Evolutionary conservation across 1,284 basidiomycete genomes (phyloP).

Genomic region (Apiotrichum mycotoxinovorans): DNA sequence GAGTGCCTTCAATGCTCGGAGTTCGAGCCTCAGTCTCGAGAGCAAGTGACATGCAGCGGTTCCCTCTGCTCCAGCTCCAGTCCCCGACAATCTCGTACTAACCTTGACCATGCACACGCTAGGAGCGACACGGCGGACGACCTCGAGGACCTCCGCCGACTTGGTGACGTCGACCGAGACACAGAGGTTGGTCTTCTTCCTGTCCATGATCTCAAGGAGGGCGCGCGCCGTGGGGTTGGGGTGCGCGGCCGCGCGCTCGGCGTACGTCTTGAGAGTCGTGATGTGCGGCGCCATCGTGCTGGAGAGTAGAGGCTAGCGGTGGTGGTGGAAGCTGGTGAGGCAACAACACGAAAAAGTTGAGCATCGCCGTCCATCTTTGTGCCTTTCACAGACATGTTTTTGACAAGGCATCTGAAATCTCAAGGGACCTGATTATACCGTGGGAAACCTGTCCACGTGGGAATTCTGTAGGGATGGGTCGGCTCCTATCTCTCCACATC

Average conservation of each 20-base stretch:
- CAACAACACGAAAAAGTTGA: not conserved
- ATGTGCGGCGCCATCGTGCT: conserved; percentile 26
- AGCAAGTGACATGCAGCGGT: too few relatives aligned
- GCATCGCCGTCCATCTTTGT: too few relatives aligned
- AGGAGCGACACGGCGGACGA: conserved; percentile 84
- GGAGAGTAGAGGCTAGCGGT: too few relatives aligned
- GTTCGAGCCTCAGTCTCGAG: too few relatives aligned
- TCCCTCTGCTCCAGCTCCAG: too few relatives aligned
- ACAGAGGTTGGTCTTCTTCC: conserved; percentile 87
- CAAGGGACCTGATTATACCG: too few relatives aligned
- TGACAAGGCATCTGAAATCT: not conserved
- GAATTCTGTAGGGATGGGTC: too few relatives aligned
- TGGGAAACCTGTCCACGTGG: too few relatives aligned
- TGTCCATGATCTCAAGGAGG: conserved; percentile 77
- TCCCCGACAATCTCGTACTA: conserved; percentile 31
- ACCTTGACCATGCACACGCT: conserved; percentile 93
- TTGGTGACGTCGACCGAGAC: conserved; percentile 93
- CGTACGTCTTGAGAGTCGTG: conserved; percentile 57
- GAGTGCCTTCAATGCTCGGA: too few relatives aligned
- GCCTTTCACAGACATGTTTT: too few relatives aligned
- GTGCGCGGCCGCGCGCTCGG: conserved; percentile 61
- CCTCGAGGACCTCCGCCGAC: conserved; percentile 72
- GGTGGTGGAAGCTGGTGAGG: not conserved
- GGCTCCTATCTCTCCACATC: not conserved
- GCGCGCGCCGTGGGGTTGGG: conserved; percentile 69